Percentiles rank a stretch among this genome's conserved stretches.
Evolutionary conservation across 768 basidiomycete genomes (phyloP).

Genomic region (Lyophyllum decastes): DNA sequence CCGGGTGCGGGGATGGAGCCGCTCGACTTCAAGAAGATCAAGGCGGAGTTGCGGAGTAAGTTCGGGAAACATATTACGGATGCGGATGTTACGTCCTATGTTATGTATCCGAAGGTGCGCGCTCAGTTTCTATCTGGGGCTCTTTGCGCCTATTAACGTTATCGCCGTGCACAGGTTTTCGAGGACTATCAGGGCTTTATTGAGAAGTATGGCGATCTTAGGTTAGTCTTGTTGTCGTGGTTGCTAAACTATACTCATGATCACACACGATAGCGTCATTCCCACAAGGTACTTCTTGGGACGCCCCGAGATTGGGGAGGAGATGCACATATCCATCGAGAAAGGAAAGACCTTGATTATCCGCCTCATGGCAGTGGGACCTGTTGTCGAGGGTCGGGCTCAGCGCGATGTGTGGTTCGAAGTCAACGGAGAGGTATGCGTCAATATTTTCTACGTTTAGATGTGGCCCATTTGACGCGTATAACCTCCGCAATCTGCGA

Average conservation of each 20-base stretch:
- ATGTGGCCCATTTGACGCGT: constrained; percentile 4
- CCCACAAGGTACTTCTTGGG: constrained; percentile 98
- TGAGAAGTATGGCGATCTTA: constrained; percentile 93
- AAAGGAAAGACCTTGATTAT: constrained; percentile 97
- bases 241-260: constrained; percentile 9
- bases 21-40: constrained; percentile 95
- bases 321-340: constrained; percentile 96
- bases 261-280: constrained; percentile 62
- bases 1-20: constrained; percentile 89
- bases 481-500: constrained; percentile 20
- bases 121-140: background rate
- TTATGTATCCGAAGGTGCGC: constrained; percentile 95
- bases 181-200: constrained; percentile 96
- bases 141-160: background rate
- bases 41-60: constrained; percentile 87
- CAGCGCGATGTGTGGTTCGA: constrained; percentile 99
- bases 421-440: constrained; percentile 87
- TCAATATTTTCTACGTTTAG: background rate
- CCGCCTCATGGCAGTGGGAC: constrained; percentile 92
- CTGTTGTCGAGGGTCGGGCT: constrained; percentile 88
- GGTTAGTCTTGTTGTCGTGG: constrained; percentile 46
- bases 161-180: constrained; percentile 64
- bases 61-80: constrained; percentile 96
- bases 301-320: constrained; percentile 89
- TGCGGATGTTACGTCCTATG: constrained; percentile 90